Base-by-base conservation (phyloP, 805 yeast genomes). In the Ogataea trehalophila region DNA sequence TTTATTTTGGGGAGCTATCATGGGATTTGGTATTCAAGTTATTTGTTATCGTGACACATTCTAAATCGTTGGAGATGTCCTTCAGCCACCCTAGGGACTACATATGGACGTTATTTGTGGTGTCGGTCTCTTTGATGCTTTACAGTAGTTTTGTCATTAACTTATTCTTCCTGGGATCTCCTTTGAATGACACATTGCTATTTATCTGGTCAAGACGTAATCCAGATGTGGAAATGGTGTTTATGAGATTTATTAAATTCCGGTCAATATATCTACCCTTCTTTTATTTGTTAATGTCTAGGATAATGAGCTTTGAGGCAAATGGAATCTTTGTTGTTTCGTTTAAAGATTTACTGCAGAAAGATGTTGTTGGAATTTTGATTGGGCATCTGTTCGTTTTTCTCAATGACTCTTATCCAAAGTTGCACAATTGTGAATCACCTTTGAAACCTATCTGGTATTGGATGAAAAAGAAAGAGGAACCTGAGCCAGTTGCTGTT, bases 141-240 rank as follows among this genome's bases (percentile, higher is more conserved):
- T 68, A 67, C 46, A 56, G 70, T n/a, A 50, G 59, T 11, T 54
- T 55, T 35, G 42, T 59, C 11, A 55, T 59, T 33, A 59, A 66
- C 23, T 42, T 71, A 16, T 58, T 60, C 26, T 53, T 72, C 41
- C 52, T 72, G 26, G 78, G 80, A 3, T 59, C 67, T 2, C 58
- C 68, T 17, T 61, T 80, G 26, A 61, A 60, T 37, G 67, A 65
- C 29, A 56, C 65, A 6, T 50, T 79, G 39, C 56, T 71, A 8
- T 79, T 74, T 52, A 61, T 79, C 29, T 71, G 79, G 73, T 68
- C 80, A 3, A 65, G 79, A 29, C 68, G 72, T 17, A 68, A 71
- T 48, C 77, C 79, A 3, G 68, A 68, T 34, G 63, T 65, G 15
- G 63, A 66, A 34, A 53, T 77, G 17, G 55, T 69, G 5, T 50